These are phyloP conservation scores for Combretum micranthum DNA, from an alignment of 345 rosid species.

Conservation along the genomic window DNA sequence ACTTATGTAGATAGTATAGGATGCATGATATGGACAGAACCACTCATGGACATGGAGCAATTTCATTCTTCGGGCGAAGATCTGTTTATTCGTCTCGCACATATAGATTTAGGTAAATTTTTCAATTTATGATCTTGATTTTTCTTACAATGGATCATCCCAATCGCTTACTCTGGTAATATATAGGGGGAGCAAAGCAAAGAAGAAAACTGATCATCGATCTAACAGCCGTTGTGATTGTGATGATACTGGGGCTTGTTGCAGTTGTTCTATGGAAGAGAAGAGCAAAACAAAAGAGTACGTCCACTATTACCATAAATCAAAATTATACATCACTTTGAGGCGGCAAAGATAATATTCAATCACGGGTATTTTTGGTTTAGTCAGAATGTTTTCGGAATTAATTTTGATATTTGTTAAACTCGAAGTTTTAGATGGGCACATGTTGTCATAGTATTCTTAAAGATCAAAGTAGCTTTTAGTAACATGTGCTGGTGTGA, in stretches of 20 bases:
- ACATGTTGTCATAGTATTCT: too few relatives aligned
- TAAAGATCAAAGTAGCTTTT: too few relatives aligned
- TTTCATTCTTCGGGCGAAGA: slow-evolving; percentile 3
- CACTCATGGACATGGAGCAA: slow-evolving; percentile 4
- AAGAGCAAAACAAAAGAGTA: slow-evolving; percentile 6
- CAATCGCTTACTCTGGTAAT: neutral
- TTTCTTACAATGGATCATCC: too few relatives aligned
- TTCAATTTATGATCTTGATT: too few relatives aligned
- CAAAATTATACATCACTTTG: too few relatives aligned
- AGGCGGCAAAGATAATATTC: too few relatives aligned
- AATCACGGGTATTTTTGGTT: too few relatives aligned
- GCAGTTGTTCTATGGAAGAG: neutral
- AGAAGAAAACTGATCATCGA: slow-evolving; percentile 2
- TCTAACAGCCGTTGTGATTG: slow-evolving; percentile 2
- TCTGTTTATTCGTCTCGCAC: slow-evolving; percentile 7
- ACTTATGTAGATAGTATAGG: slow-evolving; percentile 8
- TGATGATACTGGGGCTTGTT: slow-evolving; percentile 3
- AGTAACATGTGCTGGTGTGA: too few relatives aligned
- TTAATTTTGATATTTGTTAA: too few relatives aligned
- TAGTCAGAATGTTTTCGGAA: too few relatives aligned
- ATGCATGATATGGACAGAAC: slow-evolving; percentile 11
- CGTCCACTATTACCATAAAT: neutral
- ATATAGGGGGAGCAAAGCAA: neutral
- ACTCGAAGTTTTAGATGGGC: too few relatives aligned
- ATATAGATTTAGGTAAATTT: neutral